phyloP scores from a whole-genome alignment of 2,329 filamentous ascomycete genomes.

The Aureobasidium subglaciale region DNA sequence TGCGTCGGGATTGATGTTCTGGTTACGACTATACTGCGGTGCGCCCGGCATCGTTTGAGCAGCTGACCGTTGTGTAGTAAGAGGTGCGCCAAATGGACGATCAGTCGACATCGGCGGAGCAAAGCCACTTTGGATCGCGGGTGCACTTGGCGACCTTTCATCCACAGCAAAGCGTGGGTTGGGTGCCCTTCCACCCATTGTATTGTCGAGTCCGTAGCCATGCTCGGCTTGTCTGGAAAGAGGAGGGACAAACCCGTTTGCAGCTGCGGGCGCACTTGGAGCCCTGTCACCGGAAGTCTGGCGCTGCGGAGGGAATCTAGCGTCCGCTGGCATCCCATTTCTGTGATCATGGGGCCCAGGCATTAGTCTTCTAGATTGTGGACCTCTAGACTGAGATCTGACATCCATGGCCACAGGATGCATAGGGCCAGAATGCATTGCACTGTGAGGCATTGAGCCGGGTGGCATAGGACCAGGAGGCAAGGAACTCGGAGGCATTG shows the following conservation, averaged over 20 bases:
- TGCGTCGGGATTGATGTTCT: conserved; percentile 44
- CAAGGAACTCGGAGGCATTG: not conserved
- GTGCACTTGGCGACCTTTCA: not conserved
- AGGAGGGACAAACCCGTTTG: not conserved
- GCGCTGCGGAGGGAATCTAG: not conserved
- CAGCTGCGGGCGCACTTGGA: conserved; percentile 10
- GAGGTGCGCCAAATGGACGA: conserved; percentile 19
- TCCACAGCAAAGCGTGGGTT: not conserved
- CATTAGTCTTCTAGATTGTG: not conserved
- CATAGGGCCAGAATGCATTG: conserved; percentile 3
- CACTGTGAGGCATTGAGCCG: conserved; percentile 4
- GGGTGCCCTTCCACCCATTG: not conserved
- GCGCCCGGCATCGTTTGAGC: conserved; percentile 1
- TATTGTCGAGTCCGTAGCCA: not conserved
- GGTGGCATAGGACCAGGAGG: not conserved
- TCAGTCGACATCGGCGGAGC: conserved; percentile 13
- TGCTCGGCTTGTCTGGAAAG: not conserved
- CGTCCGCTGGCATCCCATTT: not conserved
- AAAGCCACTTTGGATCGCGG: not conserved
- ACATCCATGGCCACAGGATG: not conserved
- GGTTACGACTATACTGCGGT: conserved; percentile 15
- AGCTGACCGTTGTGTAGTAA: conserved; percentile 20
- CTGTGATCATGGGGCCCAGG: not conserved
- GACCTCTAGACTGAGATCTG: conserved; percentile 4
- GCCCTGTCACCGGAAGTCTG: conserved; percentile 4